These are phyloP conservation scores for Cytospora mali DNA, from an alignment of 2,329 filamentous ascomycete genomes.

Conservation along the genomic window DNA sequence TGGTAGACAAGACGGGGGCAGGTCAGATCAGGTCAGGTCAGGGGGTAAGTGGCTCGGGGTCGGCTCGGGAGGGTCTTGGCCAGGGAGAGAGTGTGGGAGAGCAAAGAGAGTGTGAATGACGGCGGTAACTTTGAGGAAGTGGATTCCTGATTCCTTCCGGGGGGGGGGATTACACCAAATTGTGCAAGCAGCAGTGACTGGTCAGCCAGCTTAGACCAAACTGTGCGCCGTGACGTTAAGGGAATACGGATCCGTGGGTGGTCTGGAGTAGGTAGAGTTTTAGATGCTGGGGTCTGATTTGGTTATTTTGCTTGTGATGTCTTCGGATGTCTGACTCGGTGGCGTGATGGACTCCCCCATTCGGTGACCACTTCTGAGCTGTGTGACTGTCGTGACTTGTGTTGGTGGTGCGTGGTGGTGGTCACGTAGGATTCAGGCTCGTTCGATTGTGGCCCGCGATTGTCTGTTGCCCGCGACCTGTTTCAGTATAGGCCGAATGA, in stretches of 20 bases:
- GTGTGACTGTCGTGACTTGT: too few species aligned
- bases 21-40: constrained; percentile 8
- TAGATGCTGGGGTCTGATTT: too few species aligned
- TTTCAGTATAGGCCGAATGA: constrained; percentile 4
- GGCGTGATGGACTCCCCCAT: constrained; percentile 3
- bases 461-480: constrained; percentile 1
- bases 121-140: not conserved
- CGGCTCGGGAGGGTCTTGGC: constrained; percentile 2
- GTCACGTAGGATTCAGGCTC: constrained; percentile 11
- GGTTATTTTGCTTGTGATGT: not conserved
- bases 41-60: constrained; percentile 14
- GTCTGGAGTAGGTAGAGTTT: too few species aligned
- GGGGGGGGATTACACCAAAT: too few species aligned
- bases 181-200: too few species aligned
- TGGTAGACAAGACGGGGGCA: not conserved
- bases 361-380: not conserved
- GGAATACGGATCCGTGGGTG: too few species aligned
- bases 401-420: not conserved
- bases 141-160: not conserved
- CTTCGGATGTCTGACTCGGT: constrained; percentile 4
- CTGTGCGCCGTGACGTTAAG: constrained; percentile 11
- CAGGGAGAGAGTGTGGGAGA: not conserved
- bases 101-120: not conserved
- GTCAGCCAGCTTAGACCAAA: constrained; percentile 18
- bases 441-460: not conserved